These are phyloP conservation scores for Radiomyces spectabilis DNA, from an alignment of 192 early-diverging fungal species.

Conservation along the genomic window DNA sequence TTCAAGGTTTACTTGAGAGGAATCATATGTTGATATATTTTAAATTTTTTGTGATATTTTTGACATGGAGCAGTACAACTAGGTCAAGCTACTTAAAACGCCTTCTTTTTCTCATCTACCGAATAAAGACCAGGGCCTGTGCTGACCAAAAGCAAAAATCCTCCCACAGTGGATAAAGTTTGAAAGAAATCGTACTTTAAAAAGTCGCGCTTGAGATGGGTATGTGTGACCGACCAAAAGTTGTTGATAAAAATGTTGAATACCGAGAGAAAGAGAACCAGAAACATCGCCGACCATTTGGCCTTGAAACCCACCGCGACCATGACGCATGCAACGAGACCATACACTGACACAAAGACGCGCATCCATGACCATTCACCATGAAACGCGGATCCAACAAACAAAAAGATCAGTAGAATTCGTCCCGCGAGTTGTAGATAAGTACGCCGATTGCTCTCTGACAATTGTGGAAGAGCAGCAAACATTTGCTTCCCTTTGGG, in stretches of 20 bases:
- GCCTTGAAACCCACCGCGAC: constrained; percentile 98
- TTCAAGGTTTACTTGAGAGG: too few species aligned
- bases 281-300: constrained; percentile 90
- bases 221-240: constrained; percentile 90
- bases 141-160: constrained; percentile 88
- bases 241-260: constrained; percentile 93
- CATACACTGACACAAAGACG: constrained; percentile 62
- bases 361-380: constrained; percentile 74
- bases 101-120: constrained; percentile 97
- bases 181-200: constrained; percentile 99
- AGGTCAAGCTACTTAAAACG: constrained; percentile 52
- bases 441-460: constrained; percentile 77
- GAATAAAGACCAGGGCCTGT: constrained; percentile 88
- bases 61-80: too few species aligned
- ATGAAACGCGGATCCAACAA: constrained; percentile 81
- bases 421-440: constrained; percentile 92
- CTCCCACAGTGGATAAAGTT: constrained; percentile 95
- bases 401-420: constrained; percentile 87
- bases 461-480: constrained; percentile 80
- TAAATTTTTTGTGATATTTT: too few species aligned
- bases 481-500: constrained; percentile 69
- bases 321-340: constrained; percentile 83
- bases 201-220: constrained; percentile 80
- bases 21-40: too few species aligned
- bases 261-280: constrained; percentile 83